phyloP scores from a whole-genome alignment of 495 filamentous ascomycete species.

The Evernia prunastri region DNA sequence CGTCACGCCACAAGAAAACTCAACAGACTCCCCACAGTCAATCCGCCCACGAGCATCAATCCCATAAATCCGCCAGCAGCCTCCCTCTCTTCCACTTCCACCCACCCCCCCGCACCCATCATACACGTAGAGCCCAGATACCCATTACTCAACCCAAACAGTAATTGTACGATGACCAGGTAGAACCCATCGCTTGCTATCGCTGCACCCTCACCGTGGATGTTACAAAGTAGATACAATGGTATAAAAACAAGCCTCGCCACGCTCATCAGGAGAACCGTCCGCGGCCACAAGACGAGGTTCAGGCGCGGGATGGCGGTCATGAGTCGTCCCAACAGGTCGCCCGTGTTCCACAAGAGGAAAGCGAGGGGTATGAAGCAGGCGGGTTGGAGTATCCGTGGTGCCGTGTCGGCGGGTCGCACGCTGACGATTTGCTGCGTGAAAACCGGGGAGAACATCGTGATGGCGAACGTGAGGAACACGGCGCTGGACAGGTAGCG shows the following conservation, averaged over 20 bases:
- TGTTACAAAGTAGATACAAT: constrained; percentile 83
- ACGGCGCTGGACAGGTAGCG: constrained; percentile 63
- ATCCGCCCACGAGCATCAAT: constrained; percentile 71
- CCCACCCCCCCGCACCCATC: constrained; percentile 80
- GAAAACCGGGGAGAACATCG: constrained; percentile 94
- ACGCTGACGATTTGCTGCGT: constrained; percentile 76
- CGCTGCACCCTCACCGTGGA: constrained; percentile 55
- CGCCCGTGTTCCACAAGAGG: constrained; percentile 89
- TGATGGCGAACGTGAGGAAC: constrained; percentile 69
- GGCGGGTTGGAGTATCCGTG: constrained; percentile 58
- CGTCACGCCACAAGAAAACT: constrained; percentile 64
- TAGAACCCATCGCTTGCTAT: constrained; percentile 84
- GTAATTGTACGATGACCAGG: constrained; percentile 68
- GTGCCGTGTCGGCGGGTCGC: constrained; percentile 38
- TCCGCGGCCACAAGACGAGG: constrained; percentile 52
- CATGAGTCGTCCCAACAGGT: constrained; percentile 68
- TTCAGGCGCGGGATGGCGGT: constrained; percentile 49
- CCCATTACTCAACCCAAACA: constrained; percentile 81
- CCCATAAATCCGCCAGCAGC: constrained; percentile 94
- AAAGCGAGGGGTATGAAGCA: constrained; percentile 87
- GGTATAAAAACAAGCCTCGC: constrained; percentile 67
- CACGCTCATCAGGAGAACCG: constrained; percentile 59
- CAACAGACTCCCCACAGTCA: constrained; percentile 78
- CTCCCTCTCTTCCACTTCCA: constrained; percentile 72
- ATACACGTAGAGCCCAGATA: constrained; percentile 79